Conservation (phyloP, 73 alveolate genomes). For the Stentor coeruleus region DNA sequence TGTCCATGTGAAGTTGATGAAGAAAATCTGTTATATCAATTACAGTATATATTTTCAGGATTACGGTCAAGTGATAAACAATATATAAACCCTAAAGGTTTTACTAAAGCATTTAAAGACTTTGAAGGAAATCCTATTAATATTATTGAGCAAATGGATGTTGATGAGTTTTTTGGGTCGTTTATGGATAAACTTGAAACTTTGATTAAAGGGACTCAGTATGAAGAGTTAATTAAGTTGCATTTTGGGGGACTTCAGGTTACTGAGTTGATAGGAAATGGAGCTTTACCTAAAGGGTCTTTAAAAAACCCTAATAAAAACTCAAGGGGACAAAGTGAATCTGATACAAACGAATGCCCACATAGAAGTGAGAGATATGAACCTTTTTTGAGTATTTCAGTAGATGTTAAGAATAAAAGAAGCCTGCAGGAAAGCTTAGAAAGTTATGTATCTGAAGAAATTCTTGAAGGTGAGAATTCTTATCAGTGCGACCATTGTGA, state of each 20-base stretch:
- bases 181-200: slow-evolving; percentile 88
- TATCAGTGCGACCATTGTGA: slow-evolving; percentile 90
- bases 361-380: slow-evolving; percentile 88
- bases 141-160: slow-evolving; percentile 86
- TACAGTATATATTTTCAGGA: slow-evolving; percentile 82
- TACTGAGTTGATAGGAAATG: slow-evolving; percentile 80
- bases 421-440: slow-evolving; percentile 83
- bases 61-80: slow-evolving; percentile 82
- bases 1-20: slow-evolving; percentile 33
- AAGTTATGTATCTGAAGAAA: slow-evolving; percentile 87
- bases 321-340: too few relatives aligned
- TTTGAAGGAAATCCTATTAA: slow-evolving; percentile 80
- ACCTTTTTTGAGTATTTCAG: slow-evolving; percentile 79
- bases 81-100: slow-evolving; percentile 84
- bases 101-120: slow-evolving; percentile 67
- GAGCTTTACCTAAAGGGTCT: too few relatives aligned
- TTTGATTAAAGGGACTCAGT: slow-evolving; percentile 56
- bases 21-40: slow-evolving; percentile 70
- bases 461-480: slow-evolving; percentile 95
- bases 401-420: slow-evolving; percentile 90
- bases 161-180: slow-evolving; percentile 88
- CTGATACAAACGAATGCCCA: slow-evolving; percentile 81
- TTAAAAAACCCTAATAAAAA: slow-evolving; percentile 24
- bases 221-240: slow-evolving; percentile 66
- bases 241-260: slow-evolving; percentile 85